Percentiles rank a stretch among this genome's conserved stretches.
Conservation (phyloP, 257 asterid species). For the Gynochthodes officinalis region DNA sequence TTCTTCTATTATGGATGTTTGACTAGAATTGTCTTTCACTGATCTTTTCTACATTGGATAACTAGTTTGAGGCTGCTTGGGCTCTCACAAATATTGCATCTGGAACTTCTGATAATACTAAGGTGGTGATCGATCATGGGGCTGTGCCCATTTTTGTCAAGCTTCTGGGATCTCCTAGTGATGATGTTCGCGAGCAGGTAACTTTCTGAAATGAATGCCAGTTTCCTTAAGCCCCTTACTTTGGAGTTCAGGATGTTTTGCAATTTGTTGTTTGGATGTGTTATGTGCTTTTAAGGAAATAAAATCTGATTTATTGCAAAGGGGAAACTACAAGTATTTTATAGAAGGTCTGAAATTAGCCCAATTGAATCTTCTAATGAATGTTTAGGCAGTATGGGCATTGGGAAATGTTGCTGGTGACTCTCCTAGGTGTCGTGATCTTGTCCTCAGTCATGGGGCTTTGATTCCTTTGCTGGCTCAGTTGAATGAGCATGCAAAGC, state of each 20-base stretch:
- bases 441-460: constrained; percentile 80
- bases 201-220: not conserved
- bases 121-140: constrained; percentile 83
- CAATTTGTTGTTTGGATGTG: not conserved
- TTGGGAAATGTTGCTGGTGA: constrained; percentile 96
- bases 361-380: not conserved
- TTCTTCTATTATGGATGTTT: not conserved
- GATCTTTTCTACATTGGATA: constrained; percentile 9
- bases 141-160: constrained; percentile 81
- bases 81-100: constrained; percentile 97
- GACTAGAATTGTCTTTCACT: constrained; percentile 5
- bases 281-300: not conserved
- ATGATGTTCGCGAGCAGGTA: constrained; percentile 98
- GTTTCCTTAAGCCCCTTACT: not conserved
- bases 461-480: constrained; percentile 73
- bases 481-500: constrained; percentile 74
- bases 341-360: not conserved
- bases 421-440: constrained; percentile 89
- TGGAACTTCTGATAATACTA: constrained; percentile 90
- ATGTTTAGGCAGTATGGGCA: constrained; percentile 89
- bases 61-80: constrained; percentile 96
- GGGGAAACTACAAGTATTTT: not conserved
- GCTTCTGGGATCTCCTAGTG: constrained; percentile 82
- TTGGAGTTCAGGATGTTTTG: not conserved
- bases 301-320: not conserved